Evolutionary conservation across 768 basidiomycete genomes (phyloP).

Genomic region (Dacryopinax spathularia): DNA sequence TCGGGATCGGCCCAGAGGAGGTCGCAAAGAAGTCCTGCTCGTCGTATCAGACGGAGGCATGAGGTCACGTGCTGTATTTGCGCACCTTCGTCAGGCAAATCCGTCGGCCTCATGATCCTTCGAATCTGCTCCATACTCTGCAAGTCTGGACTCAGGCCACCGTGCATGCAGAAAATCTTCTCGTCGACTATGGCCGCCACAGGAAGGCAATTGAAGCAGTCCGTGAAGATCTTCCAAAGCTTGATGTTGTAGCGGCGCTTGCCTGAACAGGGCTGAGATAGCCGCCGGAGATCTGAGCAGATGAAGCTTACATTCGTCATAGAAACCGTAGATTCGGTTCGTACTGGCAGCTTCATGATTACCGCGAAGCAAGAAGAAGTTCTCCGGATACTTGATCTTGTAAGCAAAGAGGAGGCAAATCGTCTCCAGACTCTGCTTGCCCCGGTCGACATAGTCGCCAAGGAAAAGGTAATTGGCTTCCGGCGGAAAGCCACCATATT

Average conservation of each 20-base stretch:
- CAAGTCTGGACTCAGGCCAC: conserved; percentile 9
- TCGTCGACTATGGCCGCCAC: conserved; percentile 13
- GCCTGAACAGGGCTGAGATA: conserved; percentile 5
- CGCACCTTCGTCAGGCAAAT: conserved; percentile 12
- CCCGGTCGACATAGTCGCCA: conserved; percentile 14
- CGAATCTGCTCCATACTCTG: conserved; percentile 14
- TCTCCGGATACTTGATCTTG: conserved; percentile 15
- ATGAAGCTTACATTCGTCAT: conserved; percentile 9
- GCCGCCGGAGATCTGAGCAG: not conserved
- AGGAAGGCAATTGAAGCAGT: conserved; percentile 14
- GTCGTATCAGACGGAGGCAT: not conserved
- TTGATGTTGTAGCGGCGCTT: conserved; percentile 15
- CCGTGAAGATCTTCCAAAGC: conserved; percentile 15
- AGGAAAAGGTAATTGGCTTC: conserved; percentile 15
- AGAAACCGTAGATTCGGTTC: conserved; percentile 14
- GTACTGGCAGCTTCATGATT: conserved; percentile 12
- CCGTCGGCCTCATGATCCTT: conserved; percentile 14
- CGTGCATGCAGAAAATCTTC: conserved; percentile 11
- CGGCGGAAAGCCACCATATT: conserved; percentile 14
- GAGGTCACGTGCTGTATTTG: not conserved
- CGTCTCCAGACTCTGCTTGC: conserved; percentile 15
- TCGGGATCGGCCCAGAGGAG: conserved; percentile 15
- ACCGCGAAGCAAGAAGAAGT: conserved; percentile 14
- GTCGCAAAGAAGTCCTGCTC: conserved; percentile 14
- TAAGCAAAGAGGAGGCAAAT: conserved; percentile 14